Base-by-base conservation (phyloP, 2,329 filamentous ascomycete genomes). In the Alternaria ventricosa region DNA sequence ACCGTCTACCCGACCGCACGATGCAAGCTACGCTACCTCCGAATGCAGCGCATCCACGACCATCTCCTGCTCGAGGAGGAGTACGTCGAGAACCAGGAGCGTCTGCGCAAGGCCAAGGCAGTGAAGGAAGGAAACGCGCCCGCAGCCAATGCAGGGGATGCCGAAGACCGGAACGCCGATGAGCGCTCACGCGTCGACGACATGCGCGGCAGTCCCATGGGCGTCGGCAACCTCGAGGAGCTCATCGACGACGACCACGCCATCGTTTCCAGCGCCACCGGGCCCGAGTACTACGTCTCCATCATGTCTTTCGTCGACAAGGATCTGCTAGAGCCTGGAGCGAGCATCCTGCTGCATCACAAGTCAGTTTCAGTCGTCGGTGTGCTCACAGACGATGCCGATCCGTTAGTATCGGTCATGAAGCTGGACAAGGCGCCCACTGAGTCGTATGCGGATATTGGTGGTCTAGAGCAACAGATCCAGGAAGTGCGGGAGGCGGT, bases 241-340 rank as follows among this genome's bases (percentile, higher is more conserved):
- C 92, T 99, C 85, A 99, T 99, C 78, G 96, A 99, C 77, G 96
- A 99, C 80, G 96, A 99, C 83, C 96, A 99, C 77, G 96, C 96
- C 66, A 99, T 99, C 77, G 96, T 99, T 36, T 97, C 94, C 18
- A 97, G 94, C 80, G 96, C 96, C 1, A 98, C 96, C 7, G 96
- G 96, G 0, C 96, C 96, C 1, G 96, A 99, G 81, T 99, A 97
- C 87, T 99, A 98, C 81, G 96, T 99, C 71, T 97, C 94, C 73
- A 99, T 99, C 87, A 98, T 98, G 96, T 97, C 95, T 59, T 99
- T 99, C 76, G 96, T 99, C 70, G 96, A 99, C 86, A 99, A 99
- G 83, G 96, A 99, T 77, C 88, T 99, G 5, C 87, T 99, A 46
- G 96, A 99, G 82, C 96, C 96, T 2, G 96, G 96, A 65, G 94